Base-by-base conservation (phyloP, 2,329 filamentous ascomycete species). In the Exophiala mesophila region DNA sequence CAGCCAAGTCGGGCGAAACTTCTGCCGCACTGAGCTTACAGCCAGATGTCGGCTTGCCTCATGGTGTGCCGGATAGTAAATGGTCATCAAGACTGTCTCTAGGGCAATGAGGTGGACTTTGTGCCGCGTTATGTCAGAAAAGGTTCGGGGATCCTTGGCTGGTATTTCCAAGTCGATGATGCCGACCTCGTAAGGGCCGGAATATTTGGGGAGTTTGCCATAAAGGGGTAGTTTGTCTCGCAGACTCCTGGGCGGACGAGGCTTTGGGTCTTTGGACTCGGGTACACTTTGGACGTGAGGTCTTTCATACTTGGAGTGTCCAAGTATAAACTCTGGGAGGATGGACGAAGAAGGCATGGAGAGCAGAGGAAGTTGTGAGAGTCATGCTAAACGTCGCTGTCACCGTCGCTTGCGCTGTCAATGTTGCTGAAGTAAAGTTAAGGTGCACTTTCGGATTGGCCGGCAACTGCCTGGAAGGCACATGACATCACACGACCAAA, bases 1-100 rank as follows among this genome's bases (percentile, higher is more conserved):
- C 30, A 83, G 68, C 80, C 79, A 83, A 5, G 78, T 74, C 39
- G 77, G 71, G 4, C 79, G 69, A 13, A 69, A 73, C 52, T 70
- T 72, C 28, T 67, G 64, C 30, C 64, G 65, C 20, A 60, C 55
- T 1, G 69, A 64, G 17, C 63, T 63, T 7, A 65, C 63, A 10
- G 62, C 59, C 16, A 61, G 55, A 1, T 67, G 63, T 13, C 58
- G 52, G 4, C 64, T 62, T 12, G 59, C 61, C 5, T 65, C 67
- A 41, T 73, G 55, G 13, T 72, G 70, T 32, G 75, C 72, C 2
- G 80, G 80, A 57, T 84, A 84, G 59, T 78, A 84, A n/a, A 83
- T 60, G 0, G 74, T 75, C 61, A 83, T 75, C 3, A 83, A 66
- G 6, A 83, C 76, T 0, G 80, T 83, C 46, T 78, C 69, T 10